phyloP scores from a whole-genome alignment of 78 protist genomes.

The Dictyostelium capitatum region DNA sequence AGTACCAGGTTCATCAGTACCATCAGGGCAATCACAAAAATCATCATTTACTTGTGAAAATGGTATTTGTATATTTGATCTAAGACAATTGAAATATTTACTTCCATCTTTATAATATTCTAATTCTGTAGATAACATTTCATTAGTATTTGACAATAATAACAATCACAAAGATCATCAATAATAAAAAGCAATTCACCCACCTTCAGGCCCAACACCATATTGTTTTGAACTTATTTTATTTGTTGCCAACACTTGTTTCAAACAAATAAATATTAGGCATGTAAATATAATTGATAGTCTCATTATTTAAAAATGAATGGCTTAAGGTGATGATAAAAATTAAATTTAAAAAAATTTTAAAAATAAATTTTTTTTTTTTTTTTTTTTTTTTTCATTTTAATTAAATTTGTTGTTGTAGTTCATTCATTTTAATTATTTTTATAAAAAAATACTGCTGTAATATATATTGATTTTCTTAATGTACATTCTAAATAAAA shows the following conservation, averaged over 20 bases:
- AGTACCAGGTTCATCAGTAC: conserved; percentile 94
- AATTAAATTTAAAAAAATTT: no score
- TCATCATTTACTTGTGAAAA: conserved; percentile 89
- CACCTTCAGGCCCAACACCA: conserved; percentile 56
- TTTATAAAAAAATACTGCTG: no score
- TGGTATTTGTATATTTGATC: conserved; percentile 43
- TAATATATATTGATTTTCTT: no score
- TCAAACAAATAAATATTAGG: background rate
- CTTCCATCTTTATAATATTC: conserved; percentile 44
- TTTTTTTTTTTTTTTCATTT: no score
- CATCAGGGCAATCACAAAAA: conserved; percentile 94
- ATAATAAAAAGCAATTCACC: background rate
- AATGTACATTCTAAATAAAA: no score
- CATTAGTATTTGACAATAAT: no score
- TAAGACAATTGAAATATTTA: conserved; percentile 30
- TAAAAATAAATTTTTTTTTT: no score
- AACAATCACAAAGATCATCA: no score
- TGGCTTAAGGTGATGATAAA: no score
- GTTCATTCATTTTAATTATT: no score
- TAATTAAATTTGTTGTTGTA: no score
- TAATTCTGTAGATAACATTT: background rate
- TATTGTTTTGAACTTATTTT: background rate
- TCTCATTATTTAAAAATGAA: no score
- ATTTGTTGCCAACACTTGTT: background rate
- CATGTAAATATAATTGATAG: background rate